Evolutionary conservation across 2,329 filamentous ascomycete genomes (phyloP), one percentile per base, ranked within the genome.

Genomic region (Talaromyces verruculosus): DNA sequence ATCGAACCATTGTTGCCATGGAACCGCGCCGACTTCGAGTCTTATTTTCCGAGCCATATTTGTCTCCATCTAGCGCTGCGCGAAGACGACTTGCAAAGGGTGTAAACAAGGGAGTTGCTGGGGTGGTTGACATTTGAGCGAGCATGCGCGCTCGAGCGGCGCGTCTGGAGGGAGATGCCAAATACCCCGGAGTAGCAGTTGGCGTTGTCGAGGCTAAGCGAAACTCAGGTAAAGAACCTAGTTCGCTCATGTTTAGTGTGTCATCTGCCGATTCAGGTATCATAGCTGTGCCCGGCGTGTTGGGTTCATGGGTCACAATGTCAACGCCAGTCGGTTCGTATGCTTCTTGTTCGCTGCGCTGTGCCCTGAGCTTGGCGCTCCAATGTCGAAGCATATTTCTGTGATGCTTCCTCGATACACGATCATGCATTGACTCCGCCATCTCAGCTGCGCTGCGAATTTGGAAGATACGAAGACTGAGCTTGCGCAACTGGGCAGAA

Each of bases 401-500:
- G 33, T 82, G 76, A 72, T 88, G 86, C 68, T 84, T 84, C 64
- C 84, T 80, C 43, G 83, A 78, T 67, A 84, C 86, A 19, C 85
- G 78, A 19, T 83, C 79, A 60, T 79, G 78, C 68, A 88, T 76
- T 6, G 84, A 83, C 41, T 83, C 77, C 0, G 85, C 84, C 47
- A 80, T 85, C 65, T 87, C 82, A 10, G 79, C 74, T 28, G 80
- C 80, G 61, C 82, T 81, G 28, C 79, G 78, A 4, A 85, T 76
- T 47, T 86, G 84, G 75, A 88, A 88, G 1, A 85, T 76, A 7
- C 82, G 82, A 75, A 87, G 84, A 63, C 84, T 85, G n/a, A 88
- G 75, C 70, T 82, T 85, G 71, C 84, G 85, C 65, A 88, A 76
- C 28, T 79, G 80, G 15, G 76, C 76, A 11, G 79, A 78, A 15